These are phyloP conservation scores for Xylariaceae sp. DNA, from an alignment of 2,329 filamentous ascomycete genomes.

Conservation along the genomic window DNA sequence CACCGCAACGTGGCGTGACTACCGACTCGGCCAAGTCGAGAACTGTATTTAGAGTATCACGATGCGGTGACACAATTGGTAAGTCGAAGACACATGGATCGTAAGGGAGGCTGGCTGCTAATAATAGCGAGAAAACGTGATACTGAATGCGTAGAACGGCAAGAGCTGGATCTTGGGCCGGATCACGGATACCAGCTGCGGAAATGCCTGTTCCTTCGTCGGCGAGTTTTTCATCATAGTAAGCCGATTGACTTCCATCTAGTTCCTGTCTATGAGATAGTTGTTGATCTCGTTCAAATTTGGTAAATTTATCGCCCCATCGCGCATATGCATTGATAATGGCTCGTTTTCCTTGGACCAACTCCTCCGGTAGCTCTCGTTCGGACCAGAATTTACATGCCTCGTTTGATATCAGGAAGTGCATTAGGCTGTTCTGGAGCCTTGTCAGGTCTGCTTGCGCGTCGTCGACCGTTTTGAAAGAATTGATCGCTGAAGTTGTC, in stretches of 20 bases:
- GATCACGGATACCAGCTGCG: background rate
- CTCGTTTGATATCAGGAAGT: conserved; percentile 11
- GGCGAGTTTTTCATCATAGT: background rate
- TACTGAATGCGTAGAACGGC: conserved; percentile 9
- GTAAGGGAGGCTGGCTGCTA: conserved; percentile 3
- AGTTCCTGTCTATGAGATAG: too few species aligned
- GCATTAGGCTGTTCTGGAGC: background rate
- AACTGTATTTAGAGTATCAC: background rate
- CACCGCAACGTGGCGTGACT: conserved; percentile 1
- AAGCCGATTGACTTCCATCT: too few species aligned
- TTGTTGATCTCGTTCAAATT: background rate
- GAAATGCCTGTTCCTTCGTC: background rate
- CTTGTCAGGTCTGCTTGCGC: conserved; percentile 9
- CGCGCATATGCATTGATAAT: conserved; percentile 1
- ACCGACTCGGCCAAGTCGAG: conserved; percentile 10
- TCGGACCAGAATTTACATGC: background rate
- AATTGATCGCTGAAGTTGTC: background rate
- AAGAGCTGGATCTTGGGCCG: background rate
- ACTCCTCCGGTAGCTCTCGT: background rate
- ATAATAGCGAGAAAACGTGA: conserved; percentile 5
- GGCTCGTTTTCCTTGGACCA: background rate
- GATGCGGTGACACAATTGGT: background rate
- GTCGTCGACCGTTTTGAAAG: conserved; percentile 3
- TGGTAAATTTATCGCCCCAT: conserved; percentile 4
- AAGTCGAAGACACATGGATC: conserved; percentile 1